Evolutionary conservation across 2,329 filamentous ascomycete species (phyloP).

Genomic region (Colletotrichum tanaceti): DNA sequence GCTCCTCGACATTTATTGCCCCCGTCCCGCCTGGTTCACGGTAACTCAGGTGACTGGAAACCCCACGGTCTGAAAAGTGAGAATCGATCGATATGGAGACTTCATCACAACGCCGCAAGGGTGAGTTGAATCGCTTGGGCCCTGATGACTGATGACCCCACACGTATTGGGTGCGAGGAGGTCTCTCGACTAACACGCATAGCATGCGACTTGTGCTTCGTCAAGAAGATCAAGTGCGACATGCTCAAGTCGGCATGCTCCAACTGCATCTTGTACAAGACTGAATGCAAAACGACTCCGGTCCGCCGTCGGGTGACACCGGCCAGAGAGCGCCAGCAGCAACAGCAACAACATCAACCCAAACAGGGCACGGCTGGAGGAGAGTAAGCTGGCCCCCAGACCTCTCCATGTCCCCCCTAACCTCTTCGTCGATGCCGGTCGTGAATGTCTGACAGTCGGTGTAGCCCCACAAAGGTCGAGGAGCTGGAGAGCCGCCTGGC

Average conservation of each 20-base stretch:
- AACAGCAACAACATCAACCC: constrained; percentile 23
- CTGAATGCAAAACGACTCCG: constrained; percentile 51
- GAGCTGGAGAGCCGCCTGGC: constrained; percentile 46
- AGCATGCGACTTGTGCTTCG: constrained; percentile 59
- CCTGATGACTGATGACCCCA: too few species aligned
- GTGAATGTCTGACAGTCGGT: neutral
- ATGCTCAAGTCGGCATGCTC: constrained; percentile 57
- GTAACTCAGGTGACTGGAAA: neutral
- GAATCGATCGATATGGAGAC: constrained; percentile 44
- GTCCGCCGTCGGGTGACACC: constrained; percentile 45
- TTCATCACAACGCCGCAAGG: constrained; percentile 44
- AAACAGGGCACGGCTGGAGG: constrained; percentile 20
- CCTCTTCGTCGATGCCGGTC: neutral
- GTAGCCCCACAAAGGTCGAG: constrained; percentile 28
- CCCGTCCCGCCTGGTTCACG: neutral
- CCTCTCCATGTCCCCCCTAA: neutral
- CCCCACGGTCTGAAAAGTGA: too few species aligned
- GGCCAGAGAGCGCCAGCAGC: constrained; percentile 34
- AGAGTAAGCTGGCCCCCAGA: constrained; percentile 10
- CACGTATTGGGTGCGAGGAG: neutral
- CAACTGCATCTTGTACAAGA: constrained; percentile 57
- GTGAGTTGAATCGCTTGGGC: constrained; percentile 38
- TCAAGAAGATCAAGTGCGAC: constrained; percentile 61
- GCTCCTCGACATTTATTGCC: neutral
- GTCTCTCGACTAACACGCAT: constrained; percentile 15